These are phyloP conservation scores for Neurospora crassa DNA, from an alignment of 2,329 filamentous ascomycete genomes.

Conservation along the genomic window DNA sequence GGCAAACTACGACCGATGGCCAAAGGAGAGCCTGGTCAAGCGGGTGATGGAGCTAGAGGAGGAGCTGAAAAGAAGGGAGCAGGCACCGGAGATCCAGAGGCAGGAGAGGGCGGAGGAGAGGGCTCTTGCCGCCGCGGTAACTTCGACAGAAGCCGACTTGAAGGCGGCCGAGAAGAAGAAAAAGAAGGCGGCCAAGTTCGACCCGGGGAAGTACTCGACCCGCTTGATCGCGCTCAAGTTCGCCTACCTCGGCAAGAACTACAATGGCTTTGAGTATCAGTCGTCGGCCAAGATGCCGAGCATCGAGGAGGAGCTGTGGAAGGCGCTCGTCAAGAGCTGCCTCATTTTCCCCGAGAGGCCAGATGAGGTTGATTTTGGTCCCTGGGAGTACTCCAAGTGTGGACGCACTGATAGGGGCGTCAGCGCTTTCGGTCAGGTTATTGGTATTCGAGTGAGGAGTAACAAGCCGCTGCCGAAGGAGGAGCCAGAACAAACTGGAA, in stretches of 20 bases:
- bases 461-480: constrained; percentile 48
- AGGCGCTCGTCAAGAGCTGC: constrained; percentile 71
- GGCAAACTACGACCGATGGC: constrained; percentile 54
- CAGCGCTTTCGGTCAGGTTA: constrained; percentile 93
- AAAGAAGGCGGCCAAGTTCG: constrained; percentile 49
- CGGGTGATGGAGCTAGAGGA: constrained; percentile 59
- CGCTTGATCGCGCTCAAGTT: constrained; percentile 85
- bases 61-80: constrained; percentile 36
- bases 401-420: constrained; percentile 89
- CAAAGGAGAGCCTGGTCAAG: constrained; percentile 55
- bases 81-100: neutral
- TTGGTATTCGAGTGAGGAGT: constrained; percentile 75
- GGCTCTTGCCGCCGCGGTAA: neutral
- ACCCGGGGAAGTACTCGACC: constrained; percentile 72
- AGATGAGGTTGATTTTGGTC: constrained; percentile 64
- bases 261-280: constrained; percentile 90
- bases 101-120: neutral
- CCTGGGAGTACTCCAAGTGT: constrained; percentile 89
- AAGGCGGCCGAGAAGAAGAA: constrained; percentile 18
- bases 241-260: constrained; percentile 82
- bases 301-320: constrained; percentile 91
- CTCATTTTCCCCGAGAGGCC: constrained; percentile 65
- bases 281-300: constrained; percentile 63
- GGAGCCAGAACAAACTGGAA: constrained; percentile 6
- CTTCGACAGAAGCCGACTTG: neutral